phyloP scores from a whole-genome alignment of 2,329 filamentous ascomycete genomes.

The Penicillium italicum region DNA sequence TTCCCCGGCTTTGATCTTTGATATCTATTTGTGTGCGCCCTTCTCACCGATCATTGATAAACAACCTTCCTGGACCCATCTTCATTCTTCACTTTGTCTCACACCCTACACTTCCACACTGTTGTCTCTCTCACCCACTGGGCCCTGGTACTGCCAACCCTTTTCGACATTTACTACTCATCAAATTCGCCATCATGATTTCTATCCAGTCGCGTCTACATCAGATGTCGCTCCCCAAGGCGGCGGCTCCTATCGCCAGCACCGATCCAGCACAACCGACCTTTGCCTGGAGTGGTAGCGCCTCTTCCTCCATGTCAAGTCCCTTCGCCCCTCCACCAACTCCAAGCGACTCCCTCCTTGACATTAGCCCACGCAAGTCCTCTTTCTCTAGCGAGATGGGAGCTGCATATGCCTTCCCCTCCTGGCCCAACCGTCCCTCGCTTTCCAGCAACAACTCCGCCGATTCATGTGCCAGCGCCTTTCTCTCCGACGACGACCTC shows the following conservation, averaged over 20 bases:
- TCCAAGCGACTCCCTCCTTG: conserved; percentile 37
- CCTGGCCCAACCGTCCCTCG: conserved; percentile 43
- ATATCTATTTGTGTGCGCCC: conserved; percentile 4
- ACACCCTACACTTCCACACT: background rate
- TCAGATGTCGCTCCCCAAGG: conserved; percentile 22
- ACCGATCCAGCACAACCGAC: conserved; percentile 22
- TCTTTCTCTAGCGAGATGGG: conserved; percentile 41
- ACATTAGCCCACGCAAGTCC: conserved; percentile 42
- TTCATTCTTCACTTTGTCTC: conserved; percentile 1
- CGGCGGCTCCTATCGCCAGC: conserved; percentile 21
- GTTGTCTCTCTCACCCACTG: conserved; percentile 1
- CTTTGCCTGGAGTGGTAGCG: conserved; percentile 24
- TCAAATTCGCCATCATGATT: conserved; percentile 17
- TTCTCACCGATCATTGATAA: conserved; percentile 21
- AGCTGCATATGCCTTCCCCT: conserved; percentile 44
- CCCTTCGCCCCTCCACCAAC: conserved; percentile 41
- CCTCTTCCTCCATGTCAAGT: conserved; percentile 30
- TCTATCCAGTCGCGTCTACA: conserved; percentile 24
- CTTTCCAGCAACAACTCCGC: conserved; percentile 34
- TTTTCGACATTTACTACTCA: background rate
- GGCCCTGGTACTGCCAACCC: conserved; percentile 4
- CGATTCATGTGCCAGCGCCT: conserved; percentile 35
- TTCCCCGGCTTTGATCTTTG: conserved; percentile 24
- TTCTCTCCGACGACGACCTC: conserved; percentile 44
- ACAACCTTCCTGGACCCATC: conserved; percentile 8